A percentile compares a stretch with the other conserved stretches of the same genome.
phyloP scores from a whole-genome alignment of 2,329 filamentous ascomycete genomes.

The Fusarium longipes region DNA sequence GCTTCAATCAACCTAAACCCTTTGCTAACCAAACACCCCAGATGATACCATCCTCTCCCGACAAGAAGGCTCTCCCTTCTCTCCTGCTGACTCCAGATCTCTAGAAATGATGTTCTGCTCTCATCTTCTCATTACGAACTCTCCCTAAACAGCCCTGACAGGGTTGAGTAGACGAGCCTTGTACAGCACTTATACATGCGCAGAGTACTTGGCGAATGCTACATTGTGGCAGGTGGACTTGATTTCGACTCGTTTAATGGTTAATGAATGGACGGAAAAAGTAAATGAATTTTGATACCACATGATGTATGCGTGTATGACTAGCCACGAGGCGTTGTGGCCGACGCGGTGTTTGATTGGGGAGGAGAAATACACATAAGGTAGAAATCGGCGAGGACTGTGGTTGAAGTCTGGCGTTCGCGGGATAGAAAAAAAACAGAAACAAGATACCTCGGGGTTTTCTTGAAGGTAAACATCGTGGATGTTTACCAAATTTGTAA shows the following conservation, averaged over 20 bases:
- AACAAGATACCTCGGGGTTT: slow-evolving; percentile 37
- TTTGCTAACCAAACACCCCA: slow-evolving; percentile 17
- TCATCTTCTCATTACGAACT: slow-evolving; percentile 57
- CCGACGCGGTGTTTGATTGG: neutral
- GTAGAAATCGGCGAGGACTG: slow-evolving; percentile 17
- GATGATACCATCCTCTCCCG: slow-evolving; percentile 55
- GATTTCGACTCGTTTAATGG: slow-evolving; percentile 42
- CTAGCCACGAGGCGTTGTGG: slow-evolving; percentile 13
- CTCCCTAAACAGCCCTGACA: slow-evolving; percentile 19
- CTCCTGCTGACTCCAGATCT: slow-evolving; percentile 60
- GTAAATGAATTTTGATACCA: slow-evolving; percentile 46
- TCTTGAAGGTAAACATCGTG: slow-evolving; percentile 1
- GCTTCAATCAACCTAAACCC: neutral
- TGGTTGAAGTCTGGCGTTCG: slow-evolving; percentile 38
- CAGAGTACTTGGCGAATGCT: neutral
- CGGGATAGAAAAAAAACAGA: slow-evolving; percentile 37
- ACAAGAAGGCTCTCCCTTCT: slow-evolving; percentile 64
- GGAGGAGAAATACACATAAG: slow-evolving; percentile 4
- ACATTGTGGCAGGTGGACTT: neutral
- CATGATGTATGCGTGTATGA: slow-evolving; percentile 42
- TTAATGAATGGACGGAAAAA: slow-evolving; percentile 48
- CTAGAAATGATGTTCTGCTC: slow-evolving; percentile 63
- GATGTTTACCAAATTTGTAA: slow-evolving; percentile 4
- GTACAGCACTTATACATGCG: neutral
- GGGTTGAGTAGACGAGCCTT: neutral